Base-by-base conservation (phyloP, 768 basidiomycete species). In the Mycena epipterygia region DNA sequence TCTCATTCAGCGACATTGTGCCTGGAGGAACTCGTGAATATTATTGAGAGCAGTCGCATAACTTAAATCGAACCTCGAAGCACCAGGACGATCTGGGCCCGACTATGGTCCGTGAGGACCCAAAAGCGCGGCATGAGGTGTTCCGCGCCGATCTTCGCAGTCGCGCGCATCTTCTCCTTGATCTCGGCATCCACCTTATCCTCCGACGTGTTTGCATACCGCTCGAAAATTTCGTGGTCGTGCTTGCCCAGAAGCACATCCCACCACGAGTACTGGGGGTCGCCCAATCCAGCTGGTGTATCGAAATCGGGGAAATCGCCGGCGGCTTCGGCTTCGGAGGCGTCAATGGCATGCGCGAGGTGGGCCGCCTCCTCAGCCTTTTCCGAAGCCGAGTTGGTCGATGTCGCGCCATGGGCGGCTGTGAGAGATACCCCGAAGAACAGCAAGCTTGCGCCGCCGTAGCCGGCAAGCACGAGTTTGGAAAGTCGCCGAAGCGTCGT, bases 1-100 rank as follows among this genome's bases (percentile, higher is more conserved):
- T 88, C 79, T 95, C 94, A 74, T 95, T 95, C 48, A 96, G 83
- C 3, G 92, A 93, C 93, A 95, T 93, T 3, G 95, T 96, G 16
- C 94, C 91, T 89, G 52, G 64, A 62, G 16, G 37, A 33, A 44
- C 46, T 44, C 37, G 46, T 59, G 19, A 27, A 56, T 67, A 32
- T 37, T 37, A 8, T 25, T 49, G 33, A 75, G n/a, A n/a, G n/a
- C n/a, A n/a, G n/a, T n/a, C n/a, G n/a, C n/a, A n/a, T n/a, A n/a
- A n/a, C n/a, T n/a, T n/a, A n/a, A 41, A 42, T 6, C 80, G 33
- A 48, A 88, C 90, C 91, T 81, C 92, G 84, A 52, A 93, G 82
- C 19, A 95, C 92, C 29, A 95, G 87, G 13, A 95, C 92, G 55
- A 95, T 87, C 77, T 95, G 91, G 6, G 81, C 82, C 42, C 94